Evolutionary conservation across 1,284 basidiomycete genomes (phyloP).

Genomic region (Moniliophthora roreri): DNA sequence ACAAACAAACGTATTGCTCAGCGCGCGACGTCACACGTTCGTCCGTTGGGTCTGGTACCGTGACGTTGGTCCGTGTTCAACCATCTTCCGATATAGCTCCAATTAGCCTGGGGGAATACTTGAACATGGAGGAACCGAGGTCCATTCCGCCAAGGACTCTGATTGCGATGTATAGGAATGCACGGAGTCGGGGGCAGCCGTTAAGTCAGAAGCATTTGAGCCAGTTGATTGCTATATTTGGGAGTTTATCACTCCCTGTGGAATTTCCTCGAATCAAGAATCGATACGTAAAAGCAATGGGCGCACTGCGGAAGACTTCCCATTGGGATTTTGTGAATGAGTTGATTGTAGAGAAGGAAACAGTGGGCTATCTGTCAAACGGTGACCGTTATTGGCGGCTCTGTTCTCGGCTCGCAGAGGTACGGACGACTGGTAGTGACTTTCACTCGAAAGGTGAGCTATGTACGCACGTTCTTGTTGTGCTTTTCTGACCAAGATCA

Average conservation of each 20-base stretch:
- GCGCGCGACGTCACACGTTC: background rate
- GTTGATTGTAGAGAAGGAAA: constrained; percentile 29
- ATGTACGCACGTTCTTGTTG: background rate
- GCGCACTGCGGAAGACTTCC: constrained; percentile 1
- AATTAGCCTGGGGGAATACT: background rate
- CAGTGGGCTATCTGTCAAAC: constrained; percentile 23
- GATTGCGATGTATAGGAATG: constrained; percentile 26
- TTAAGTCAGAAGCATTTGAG: constrained; percentile 28
- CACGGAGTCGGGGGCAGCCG: constrained; percentile 18
- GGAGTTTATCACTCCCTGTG: constrained; percentile 28
- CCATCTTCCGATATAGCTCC: background rate
- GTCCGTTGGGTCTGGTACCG: background rate
- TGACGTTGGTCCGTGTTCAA: background rate
- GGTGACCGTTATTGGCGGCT: constrained; percentile 40
- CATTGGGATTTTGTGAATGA: constrained; percentile 34
- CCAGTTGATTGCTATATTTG: constrained; percentile 31
- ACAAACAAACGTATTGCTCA: background rate
- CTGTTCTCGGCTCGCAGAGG: constrained; percentile 30
- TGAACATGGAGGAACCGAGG: background rate
- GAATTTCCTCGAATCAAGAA: constrained; percentile 17
- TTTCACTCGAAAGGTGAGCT: constrained; percentile 10
- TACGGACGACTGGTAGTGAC: constrained; percentile 7
- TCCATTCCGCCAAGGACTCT: constrained; percentile 23
- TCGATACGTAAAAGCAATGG: constrained; percentile 3
- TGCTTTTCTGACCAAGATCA: background rate